These are phyloP conservation scores for Lagenaria siceraria DNA, from an alignment of 306 rosid species.

Conservation along the genomic window DNA sequence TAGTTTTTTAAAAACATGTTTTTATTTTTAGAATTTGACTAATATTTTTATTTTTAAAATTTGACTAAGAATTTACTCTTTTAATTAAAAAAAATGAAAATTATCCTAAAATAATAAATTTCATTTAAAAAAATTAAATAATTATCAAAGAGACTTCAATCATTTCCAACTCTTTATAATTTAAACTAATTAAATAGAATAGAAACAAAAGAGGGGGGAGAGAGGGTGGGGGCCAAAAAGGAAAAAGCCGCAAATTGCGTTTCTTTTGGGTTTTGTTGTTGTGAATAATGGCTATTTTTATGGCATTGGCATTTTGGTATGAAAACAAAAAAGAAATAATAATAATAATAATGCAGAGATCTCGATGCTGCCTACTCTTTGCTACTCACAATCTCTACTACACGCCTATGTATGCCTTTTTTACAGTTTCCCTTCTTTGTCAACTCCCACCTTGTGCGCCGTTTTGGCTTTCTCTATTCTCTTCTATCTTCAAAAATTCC, in stretches of 20 bases:
- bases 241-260: slow-evolving; percentile 47
- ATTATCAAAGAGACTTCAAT: too few relatives aligned
- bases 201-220: slow-evolving; percentile 7
- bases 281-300: neutral
- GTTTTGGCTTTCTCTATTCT: neutral
- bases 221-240: neutral
- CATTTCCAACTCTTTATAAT: too few relatives aligned
- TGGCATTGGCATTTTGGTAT: neutral
- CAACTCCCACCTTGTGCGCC: neutral
- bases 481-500: neutral
- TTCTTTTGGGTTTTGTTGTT: neutral
- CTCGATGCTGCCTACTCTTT: neutral
- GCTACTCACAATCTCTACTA: neutral
- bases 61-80: too few relatives aligned
- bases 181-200: neutral
- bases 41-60: too few relatives aligned
- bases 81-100: too few relatives aligned
- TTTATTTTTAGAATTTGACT: too few relatives aligned
- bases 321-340: neutral
- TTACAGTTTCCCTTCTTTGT: neutral
- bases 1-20: too few relatives aligned
- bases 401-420: neutral
- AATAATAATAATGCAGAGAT: neutral
- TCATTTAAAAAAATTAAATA: too few relatives aligned
- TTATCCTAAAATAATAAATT: too few relatives aligned